These are phyloP conservation scores for Fistulifera solaris DNA, from an alignment of 108 stramenopile species.

Conservation along the genomic window DNA sequence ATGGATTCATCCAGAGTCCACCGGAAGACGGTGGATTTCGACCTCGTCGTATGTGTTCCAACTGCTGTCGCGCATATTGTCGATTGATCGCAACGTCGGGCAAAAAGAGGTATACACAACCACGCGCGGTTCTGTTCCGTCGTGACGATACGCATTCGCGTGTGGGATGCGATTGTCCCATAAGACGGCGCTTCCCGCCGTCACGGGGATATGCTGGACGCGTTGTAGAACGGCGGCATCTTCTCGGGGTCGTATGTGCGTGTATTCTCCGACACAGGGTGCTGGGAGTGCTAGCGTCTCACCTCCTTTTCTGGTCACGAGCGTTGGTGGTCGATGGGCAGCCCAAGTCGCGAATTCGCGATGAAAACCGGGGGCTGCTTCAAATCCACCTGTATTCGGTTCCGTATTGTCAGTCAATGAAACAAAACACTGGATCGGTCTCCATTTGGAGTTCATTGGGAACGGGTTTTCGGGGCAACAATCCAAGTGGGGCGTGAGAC, in stretches of 20 bases:
- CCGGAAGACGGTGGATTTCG: neutral
- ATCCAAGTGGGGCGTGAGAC: slow-evolving; percentile 91
- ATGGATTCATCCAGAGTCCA: no score
- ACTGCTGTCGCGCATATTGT: slow-evolving; percentile 56
- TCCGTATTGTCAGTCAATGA: slow-evolving; percentile 68
- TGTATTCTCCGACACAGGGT: slow-evolving; percentile 87
- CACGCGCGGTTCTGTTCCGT: slow-evolving; percentile 40
- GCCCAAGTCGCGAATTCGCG: slow-evolving; percentile 74
- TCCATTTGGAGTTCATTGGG: slow-evolving; percentile 54
- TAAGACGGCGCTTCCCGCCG: slow-evolving; percentile 76
- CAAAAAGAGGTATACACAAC: slow-evolving; percentile 86
- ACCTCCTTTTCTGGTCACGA: slow-evolving; percentile 5
- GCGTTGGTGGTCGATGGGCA: slow-evolving; percentile 19
- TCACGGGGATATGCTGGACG: slow-evolving; percentile 68
- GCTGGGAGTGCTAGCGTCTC: slow-evolving; percentile 10
- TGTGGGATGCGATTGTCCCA: slow-evolving; percentile 92
- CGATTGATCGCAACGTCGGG: slow-evolving; percentile 76
- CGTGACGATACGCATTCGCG: slow-evolving; percentile 76
- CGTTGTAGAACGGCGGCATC: slow-evolving; percentile 60
- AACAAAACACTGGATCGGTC: slow-evolving; percentile 91
- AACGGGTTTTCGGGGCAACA: slow-evolving; percentile 76
- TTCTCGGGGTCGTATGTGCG: slow-evolving; percentile 79
- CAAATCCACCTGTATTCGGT: slow-evolving; percentile 86
- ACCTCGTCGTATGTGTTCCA: slow-evolving; percentile 28
- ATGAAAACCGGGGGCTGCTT: slow-evolving; percentile 86